These are phyloP conservation scores for Albatrellus sp. DNA, from an alignment of 1,284 basidiomycete species.

Conservation along the genomic window DNA sequence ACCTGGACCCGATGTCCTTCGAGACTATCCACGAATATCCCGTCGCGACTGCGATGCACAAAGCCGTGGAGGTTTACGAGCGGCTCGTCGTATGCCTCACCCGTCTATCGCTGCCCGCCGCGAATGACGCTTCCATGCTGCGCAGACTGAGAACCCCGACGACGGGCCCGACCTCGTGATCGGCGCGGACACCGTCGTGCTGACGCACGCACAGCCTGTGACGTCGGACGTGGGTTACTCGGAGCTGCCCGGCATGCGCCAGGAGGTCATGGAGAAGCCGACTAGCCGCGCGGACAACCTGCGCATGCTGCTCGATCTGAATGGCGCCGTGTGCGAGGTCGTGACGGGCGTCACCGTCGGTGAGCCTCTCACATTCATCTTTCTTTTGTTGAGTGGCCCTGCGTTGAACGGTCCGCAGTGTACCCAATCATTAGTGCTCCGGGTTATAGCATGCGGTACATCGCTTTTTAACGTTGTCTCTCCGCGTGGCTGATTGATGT, in stretches of 20 bases:
- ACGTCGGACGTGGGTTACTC: constrained; percentile 38
- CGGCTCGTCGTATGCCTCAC: constrained; percentile 56
- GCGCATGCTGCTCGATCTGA: constrained; percentile 80
- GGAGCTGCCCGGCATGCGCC: constrained; percentile 31
- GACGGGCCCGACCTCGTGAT: constrained; percentile 92
- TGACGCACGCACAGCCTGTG: constrained; percentile 61
- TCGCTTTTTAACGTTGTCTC: constrained; percentile 2
- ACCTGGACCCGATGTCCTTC: constrained; percentile 61
- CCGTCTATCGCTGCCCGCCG: neutral
- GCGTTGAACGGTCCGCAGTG: constrained; percentile 28
- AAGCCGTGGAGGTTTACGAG: constrained; percentile 90
- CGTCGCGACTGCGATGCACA: constrained; percentile 84
- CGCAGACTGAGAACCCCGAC: constrained; percentile 52
- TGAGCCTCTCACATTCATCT: constrained; percentile 22
- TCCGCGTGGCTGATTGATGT: neutral
- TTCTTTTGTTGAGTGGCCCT: neutral
- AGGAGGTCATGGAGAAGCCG: constrained; percentile 87
- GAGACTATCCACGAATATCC: constrained; percentile 85
- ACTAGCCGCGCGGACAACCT: constrained; percentile 70
- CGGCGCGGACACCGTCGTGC: constrained; percentile 84
- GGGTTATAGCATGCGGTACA: constrained; percentile 75
- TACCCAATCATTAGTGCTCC: constrained; percentile 79
- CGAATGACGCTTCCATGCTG: neutral
- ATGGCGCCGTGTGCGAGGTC: constrained; percentile 80
- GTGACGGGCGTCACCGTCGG: constrained; percentile 80